These are phyloP conservation scores for Spergularia bocconei DNA, from an alignment of 148 eudicot genomes.

Conservation along the genomic window DNA sequence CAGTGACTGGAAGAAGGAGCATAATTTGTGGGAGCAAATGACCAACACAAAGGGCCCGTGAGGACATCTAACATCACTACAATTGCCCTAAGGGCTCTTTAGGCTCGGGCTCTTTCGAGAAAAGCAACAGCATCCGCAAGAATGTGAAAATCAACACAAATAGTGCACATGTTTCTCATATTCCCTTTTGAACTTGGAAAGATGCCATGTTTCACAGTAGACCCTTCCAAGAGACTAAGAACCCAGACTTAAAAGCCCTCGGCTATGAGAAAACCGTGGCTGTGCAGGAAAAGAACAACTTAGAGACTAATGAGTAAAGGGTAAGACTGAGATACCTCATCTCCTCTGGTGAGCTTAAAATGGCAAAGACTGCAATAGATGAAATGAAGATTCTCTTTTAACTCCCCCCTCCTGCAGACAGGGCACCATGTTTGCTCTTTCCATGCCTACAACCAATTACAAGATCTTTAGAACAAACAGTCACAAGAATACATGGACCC, in stretches of 20 bases:
- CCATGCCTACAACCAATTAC: conserved; percentile 39
- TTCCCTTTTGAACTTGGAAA: background rate
- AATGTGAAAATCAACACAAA: background rate
- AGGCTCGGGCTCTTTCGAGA: background rate
- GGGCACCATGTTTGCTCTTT: conserved; percentile 83
- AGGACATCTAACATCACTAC: background rate
- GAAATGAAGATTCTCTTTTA: conserved; percentile 49
- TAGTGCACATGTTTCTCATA: background rate
- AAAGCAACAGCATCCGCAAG: background rate
- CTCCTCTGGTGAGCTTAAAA: conserved; percentile 54
- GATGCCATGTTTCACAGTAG: background rate
- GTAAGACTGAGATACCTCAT: conserved; percentile 48
- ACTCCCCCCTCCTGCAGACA: conserved; percentile 71
- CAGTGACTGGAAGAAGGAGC: no score
- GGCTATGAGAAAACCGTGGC: background rate
- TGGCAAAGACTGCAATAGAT: conserved; percentile 67
- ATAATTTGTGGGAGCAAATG: no score
- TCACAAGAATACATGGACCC: background rate
- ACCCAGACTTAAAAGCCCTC: background rate
- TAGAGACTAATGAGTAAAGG: conserved; percentile 19
- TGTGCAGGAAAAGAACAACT: conserved; percentile 4
- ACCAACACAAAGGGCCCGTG: background rate
- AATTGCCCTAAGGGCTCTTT: background rate
- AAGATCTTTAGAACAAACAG: background rate
- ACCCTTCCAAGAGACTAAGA: background rate